Evolutionary conservation across 1,284 basidiomycete species (phyloP).

Genomic region (Boletus holoroseus): DNA sequence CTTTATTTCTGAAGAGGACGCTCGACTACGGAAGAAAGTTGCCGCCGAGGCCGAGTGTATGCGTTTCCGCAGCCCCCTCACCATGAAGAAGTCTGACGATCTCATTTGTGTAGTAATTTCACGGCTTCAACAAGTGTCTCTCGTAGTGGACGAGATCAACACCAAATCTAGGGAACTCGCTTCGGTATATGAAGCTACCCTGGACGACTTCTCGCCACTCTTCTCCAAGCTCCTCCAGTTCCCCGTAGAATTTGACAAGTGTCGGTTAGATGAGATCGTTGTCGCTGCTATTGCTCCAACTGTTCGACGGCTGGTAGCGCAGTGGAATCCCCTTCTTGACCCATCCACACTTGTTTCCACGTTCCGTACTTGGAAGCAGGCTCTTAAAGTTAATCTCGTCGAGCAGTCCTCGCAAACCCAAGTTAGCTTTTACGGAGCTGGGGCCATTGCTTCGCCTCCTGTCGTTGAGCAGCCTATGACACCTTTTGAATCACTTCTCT

Average conservation of each 20-base stretch:
- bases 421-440: slow-evolving; percentile 55
- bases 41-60: slow-evolving; percentile 69
- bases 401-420: slow-evolving; percentile 42
- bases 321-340: slow-evolving; percentile 71
- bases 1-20: slow-evolving; percentile 69
- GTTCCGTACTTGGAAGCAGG: slow-evolving; percentile 66
- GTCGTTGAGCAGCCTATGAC: slow-evolving; percentile 73
- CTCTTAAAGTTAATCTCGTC: slow-evolving; percentile 50
- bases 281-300: slow-evolving; percentile 85
- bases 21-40: slow-evolving; percentile 61
- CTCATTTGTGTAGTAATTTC: slow-evolving; percentile 53
- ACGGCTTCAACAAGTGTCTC: slow-evolving; percentile 69
- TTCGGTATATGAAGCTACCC: slow-evolving; percentile 58
- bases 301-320: slow-evolving; percentile 60
- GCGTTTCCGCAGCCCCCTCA: slow-evolving; percentile 27
- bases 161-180: slow-evolving; percentile 57
- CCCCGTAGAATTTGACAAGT: slow-evolving; percentile 71
- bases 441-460: slow-evolving; percentile 29
- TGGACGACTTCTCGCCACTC: slow-evolving; percentile 65
- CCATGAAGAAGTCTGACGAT: slow-evolving; percentile 15
- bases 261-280: slow-evolving; percentile 84
- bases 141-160: slow-evolving; percentile 67
- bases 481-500: slow-evolving; percentile 89
- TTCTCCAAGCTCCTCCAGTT: slow-evolving; percentile 75
- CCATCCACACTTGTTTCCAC: slow-evolving; percentile 57